These are phyloP conservation scores for Penicillium sp. DNA, from an alignment of 2,329 filamentous ascomycete genomes.

Conservation along the genomic window DNA sequence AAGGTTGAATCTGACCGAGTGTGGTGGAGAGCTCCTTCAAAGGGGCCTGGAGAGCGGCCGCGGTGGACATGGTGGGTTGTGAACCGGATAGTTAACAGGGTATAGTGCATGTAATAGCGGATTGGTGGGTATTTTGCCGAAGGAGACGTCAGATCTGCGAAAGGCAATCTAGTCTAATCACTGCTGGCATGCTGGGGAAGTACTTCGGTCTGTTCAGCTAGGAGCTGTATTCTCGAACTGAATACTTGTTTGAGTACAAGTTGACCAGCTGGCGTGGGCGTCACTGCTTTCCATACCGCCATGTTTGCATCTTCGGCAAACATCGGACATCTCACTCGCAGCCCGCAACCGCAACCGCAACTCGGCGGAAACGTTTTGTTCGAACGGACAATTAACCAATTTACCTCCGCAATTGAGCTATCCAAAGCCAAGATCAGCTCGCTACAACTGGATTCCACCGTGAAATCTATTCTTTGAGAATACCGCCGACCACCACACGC, in stretches of 20 bases:
- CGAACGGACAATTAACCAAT: conserved; percentile 14
- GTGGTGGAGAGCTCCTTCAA: conserved; percentile 60
- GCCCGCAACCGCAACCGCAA: conserved; percentile 17
- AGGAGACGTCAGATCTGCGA: not conserved
- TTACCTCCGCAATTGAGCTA: not conserved
- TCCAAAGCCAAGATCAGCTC: not conserved
- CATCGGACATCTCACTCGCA: conserved; percentile 27
- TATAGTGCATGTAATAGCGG: not conserved
- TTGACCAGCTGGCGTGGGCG: conserved; percentile 39
- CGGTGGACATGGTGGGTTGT: conserved; percentile 43
- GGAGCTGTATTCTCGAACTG: not conserved
- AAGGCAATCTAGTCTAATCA: not conserved
- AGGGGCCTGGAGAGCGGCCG: conserved; percentile 52
- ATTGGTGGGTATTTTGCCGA: not conserved
- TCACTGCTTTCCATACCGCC: conserved; percentile 18
- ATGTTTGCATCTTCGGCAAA: conserved; percentile 43
- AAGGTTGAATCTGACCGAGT: conserved; percentile 59
- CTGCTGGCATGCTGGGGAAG: not conserved
- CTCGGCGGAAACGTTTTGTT: conserved; percentile 10
- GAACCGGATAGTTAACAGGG: conserved; percentile 4
- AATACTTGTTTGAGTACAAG: conserved; percentile 23
- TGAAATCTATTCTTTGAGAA: not conserved
- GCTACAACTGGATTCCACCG: too few species aligned
- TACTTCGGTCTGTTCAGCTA: too few species aligned
- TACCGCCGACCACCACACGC: not conserved